Base-by-base conservation (phyloP, 129 eudicot genomes). In the Flaveria sonorensis region DNA sequence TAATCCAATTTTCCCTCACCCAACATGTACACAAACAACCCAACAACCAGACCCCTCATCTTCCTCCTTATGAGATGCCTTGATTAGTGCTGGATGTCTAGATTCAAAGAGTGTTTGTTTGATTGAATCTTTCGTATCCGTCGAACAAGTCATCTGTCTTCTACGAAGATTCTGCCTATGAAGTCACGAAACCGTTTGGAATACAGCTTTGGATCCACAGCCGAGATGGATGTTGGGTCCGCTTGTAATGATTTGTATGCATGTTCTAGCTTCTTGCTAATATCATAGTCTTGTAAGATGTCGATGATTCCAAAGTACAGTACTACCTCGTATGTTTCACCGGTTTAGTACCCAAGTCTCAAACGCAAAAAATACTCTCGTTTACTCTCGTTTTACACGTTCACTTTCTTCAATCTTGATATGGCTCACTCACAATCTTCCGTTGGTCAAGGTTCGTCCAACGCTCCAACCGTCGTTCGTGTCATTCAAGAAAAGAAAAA, bases 261-360 rank as follows among this genome's bases (percentile, higher is more conserved):
- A 61, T 91, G 99, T 68, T 94, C 98, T n/a, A 93, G 84, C 83
- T 89, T 90, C 88, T 93, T 93, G 93, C 96, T 91, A 32, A 93
- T 93, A 43, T 93, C 98, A 18, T 93, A 93, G 57, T 93, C 98
- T 85, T 93, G 98, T 68, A 93, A 78, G 46, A 94, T 91, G 82
- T 94, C 99, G 28, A 94, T 94, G 26, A 94, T 85, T 59, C 99
- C 99, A 77, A 94, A 91, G 89, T 94, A 94, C 74, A 94, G 90
- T n/a, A 94, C 87, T 32, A 91, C 96, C 79, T 94, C 97, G 70
- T 86, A 91, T 0, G 78, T 79, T 82, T 94, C 98, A 68, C 90
- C 87, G 18, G 88, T 72, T 9, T n/a, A n/a, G n/a, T n/a, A n/a
- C n/a, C n/a, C n/a, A n/a, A n/a, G n/a, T n/a, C n/a, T n/a, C n/a